These are phyloP conservation scores for Mayamaea pseudoterrestris DNA, from an alignment of 108 stramenopile species.

Conservation along the genomic window DNA sequence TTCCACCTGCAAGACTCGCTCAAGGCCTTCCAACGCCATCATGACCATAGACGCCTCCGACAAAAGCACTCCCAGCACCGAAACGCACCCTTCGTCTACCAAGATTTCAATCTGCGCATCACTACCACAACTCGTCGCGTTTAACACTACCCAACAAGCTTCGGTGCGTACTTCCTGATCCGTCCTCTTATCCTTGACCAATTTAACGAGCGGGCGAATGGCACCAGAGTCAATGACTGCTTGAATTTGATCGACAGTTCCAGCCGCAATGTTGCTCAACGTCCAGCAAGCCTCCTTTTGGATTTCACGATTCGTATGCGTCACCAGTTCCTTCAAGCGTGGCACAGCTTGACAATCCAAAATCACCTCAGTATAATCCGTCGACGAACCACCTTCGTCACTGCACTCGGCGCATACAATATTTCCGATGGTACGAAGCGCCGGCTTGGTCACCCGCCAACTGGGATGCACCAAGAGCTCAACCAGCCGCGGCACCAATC, in stretches of 20 bases:
- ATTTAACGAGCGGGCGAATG: conserved; percentile 76
- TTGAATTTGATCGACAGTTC: conserved; percentile 92
- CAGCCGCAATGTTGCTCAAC: conserved; percentile 94
- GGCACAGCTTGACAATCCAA: conserved; percentile 88
- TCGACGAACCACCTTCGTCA: conserved; percentile 35
- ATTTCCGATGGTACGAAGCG: conserved; percentile 91
- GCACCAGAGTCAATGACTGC: conserved; percentile 91
- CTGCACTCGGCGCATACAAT: conserved; percentile 95
- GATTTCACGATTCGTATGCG: conserved; percentile 88
- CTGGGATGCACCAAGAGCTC: conserved; percentile 74
- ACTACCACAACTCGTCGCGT: conserved; percentile 93
- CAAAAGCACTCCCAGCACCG: conserved; percentile 77
- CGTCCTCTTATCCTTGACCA: conserved; percentile 67
- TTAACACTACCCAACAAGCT: conserved; percentile 97
- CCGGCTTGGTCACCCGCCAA: conserved; percentile 91
- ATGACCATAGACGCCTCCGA: conserved; percentile 84
- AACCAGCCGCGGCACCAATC: conserved; percentile 86
- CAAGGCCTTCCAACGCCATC: conserved; percentile 95
- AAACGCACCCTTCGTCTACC: conserved; percentile 87
- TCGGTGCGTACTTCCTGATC: conserved; percentile 90
- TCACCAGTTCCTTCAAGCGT: conserved; percentile 66
- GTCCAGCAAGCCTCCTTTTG: conserved; percentile 99
- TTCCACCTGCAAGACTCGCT: conserved; percentile 86
- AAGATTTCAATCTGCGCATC: conserved; percentile 87
- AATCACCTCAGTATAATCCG: conserved; percentile 91